Evolutionary conservation across 352 stramenopile species (phyloP), one percentile per base, ranked within the genome.

Genomic region (Phytophthora melonis): DNA sequence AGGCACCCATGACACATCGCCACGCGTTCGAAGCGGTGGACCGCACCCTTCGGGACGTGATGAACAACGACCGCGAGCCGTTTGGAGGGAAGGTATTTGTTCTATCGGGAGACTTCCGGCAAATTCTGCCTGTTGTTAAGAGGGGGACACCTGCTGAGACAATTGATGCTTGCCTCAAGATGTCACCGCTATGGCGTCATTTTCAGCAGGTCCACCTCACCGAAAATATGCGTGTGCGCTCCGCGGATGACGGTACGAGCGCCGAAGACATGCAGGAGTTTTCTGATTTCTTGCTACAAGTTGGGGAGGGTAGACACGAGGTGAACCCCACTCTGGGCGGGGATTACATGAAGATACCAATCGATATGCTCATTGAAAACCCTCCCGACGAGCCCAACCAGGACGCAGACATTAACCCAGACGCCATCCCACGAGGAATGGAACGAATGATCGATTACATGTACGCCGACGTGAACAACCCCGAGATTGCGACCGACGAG

Each of bases 11-110:
- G 39, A 73, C 32, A 54, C 41, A 63, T 11, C 36, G 50, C 1
- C 18, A 60, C 16, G 21, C 60, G 14, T 74, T 80, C 3, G 72
- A 86, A 32, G 61, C 63, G 0, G 55, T 82, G 1, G 69, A 82
- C 61, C 32, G 63, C 36, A 68, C 71, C 34, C 52, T 83, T 14
- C 39, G 49, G 14, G 63, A 67, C 18, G 27, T 76, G 5, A 67
- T 68, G 30, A 62, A 64, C 13, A 57, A 36, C 8, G 49, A 58
- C 14, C 27, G 68, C 23, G 34, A 70, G 58, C 57, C 67, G 6
- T 81, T 83, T 49, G 72, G 69, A 32, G 72, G 72, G 4, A 83
- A 81, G 39, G 49, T 66, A 1, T 30, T 83, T 30, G 43, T 80
- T 1, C 57, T 83, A 6, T 60, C 65, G 3, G 60, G 68, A 11